Evolutionary conservation across 495 filamentous ascomycete species (phyloP).

Genomic region (Physcia stellaris): DNA sequence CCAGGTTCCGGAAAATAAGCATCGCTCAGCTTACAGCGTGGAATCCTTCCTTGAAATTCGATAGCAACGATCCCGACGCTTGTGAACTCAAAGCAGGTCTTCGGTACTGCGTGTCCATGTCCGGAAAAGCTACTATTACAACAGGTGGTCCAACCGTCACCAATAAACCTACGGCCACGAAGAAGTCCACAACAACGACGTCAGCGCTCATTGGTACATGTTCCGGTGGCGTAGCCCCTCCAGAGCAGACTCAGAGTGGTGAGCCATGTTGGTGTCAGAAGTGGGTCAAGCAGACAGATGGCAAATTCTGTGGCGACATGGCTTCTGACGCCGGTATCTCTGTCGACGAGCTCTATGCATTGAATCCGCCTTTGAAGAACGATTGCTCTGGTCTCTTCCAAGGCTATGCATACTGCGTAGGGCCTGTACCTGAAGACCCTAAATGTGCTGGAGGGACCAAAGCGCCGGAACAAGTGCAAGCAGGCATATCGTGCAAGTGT

Average conservation of each 20-base stretch:
- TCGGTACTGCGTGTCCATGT: too few species aligned
- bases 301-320: background rate
- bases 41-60: too few species aligned
- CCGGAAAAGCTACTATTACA: too few species aligned
- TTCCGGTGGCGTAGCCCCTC: too few species aligned
- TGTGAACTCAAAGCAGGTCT: too few species aligned
- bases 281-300: conserved; percentile 4
- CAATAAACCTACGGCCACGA: background rate
- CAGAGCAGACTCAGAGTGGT: background rate
- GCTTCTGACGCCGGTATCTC: background rate
- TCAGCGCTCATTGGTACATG: too few species aligned
- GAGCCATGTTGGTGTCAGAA: background rate
- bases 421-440: background rate
- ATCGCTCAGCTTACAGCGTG: too few species aligned
- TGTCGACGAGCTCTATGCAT: background rate
- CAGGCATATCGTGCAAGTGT: background rate
- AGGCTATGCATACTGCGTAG: background rate
- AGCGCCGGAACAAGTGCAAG: background rate
- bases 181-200: background rate
- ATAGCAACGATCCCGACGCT: too few species aligned
- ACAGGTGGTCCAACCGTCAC: too few species aligned
- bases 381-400: background rate
- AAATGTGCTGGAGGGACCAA: background rate
- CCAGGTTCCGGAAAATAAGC: too few species aligned
- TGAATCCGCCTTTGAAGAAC: background rate